phyloP scores from a whole-genome alignment of 148 eudicot genomes.

The Rhododendron mucronatum region DNA sequence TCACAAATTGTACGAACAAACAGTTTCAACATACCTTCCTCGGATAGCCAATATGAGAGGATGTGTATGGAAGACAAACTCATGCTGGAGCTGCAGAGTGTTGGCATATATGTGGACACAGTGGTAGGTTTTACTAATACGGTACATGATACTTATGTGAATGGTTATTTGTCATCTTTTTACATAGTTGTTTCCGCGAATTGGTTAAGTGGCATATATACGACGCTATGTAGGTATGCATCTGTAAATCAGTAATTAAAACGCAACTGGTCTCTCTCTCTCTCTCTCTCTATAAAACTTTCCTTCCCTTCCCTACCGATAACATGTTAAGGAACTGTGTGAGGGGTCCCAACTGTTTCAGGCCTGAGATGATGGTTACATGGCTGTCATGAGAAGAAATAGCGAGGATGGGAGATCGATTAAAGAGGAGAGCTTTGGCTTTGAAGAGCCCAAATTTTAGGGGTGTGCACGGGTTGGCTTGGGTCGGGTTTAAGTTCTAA shows the following conservation, averaged over 20 bases:
- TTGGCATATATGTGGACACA: constrained; percentile 64
- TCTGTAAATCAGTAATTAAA: not conserved
- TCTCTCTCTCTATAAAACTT: too few species aligned
- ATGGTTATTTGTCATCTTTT: not conserved
- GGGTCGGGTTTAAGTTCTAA: too few species aligned
- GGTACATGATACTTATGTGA: not conserved
- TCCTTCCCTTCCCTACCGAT: not conserved
- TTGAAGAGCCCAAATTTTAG: not conserved
- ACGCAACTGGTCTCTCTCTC: too few species aligned
- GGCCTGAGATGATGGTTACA: not conserved
- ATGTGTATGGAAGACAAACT: constrained; percentile 62
- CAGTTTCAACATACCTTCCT: constrained; percentile 37
- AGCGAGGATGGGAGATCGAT: not conserved
- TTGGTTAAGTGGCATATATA: not conserved
- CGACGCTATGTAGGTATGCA: not conserved
- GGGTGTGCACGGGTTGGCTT: too few species aligned
- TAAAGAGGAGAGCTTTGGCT: not conserved
- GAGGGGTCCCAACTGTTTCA: not conserved
- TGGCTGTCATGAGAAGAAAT: not conserved
- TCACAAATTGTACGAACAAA: constrained; percentile 28
- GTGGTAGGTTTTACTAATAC: constrained; percentile 52
- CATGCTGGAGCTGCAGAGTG: constrained; percentile 72
- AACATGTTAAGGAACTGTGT: not conserved
- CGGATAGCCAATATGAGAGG: constrained; percentile 53
- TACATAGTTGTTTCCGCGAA: not conserved